These are phyloP conservation scores for Globisporangium barbulae DNA, from an alignment of 352 stramenopile species.

Conservation along the genomic window DNA sequence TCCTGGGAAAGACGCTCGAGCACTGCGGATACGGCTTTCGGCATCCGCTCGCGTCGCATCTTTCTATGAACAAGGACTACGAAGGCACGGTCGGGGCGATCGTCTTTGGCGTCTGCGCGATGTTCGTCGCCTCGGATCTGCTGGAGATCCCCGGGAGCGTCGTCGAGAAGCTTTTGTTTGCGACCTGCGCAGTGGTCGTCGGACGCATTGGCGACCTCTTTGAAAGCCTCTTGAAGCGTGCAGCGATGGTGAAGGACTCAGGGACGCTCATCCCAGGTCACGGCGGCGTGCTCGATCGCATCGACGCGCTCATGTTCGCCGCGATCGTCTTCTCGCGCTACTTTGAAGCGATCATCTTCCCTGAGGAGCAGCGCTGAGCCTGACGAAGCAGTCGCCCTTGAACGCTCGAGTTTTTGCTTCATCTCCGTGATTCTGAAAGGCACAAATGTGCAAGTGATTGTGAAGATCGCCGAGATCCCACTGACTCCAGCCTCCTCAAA, in stretches of 20 bases:
- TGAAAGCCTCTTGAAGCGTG: slow-evolving; percentile 94
- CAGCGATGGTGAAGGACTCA: slow-evolving; percentile 94
- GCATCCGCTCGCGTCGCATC: slow-evolving; percentile 82
- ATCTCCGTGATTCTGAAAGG: background rate
- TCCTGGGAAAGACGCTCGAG: slow-evolving; percentile 87
- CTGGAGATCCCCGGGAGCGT: slow-evolving; percentile 43
- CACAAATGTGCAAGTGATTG: slow-evolving; percentile 33
- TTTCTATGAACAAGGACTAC: slow-evolving; percentile 96
- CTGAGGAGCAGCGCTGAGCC: too few species aligned
- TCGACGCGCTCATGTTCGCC: slow-evolving; percentile 95
- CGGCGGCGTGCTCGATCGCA: slow-evolving; percentile 93
- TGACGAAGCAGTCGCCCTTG: too few species aligned
- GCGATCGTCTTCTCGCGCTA: slow-evolving; percentile 64
- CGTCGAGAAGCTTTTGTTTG: slow-evolving; percentile 71
- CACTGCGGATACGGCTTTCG: slow-evolving; percentile 82
- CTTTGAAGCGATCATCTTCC: slow-evolving; percentile 36
- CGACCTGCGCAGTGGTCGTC: slow-evolving; percentile 89
- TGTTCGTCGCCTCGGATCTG: slow-evolving; percentile 68
- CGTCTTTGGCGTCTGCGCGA: slow-evolving; percentile 78
- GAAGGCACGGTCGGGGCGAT: slow-evolving; percentile 92
- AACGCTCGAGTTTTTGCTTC: too few species aligned
- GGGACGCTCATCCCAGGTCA: slow-evolving; percentile 95
- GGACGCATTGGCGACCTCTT: slow-evolving; percentile 94
- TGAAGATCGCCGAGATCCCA: slow-evolving; percentile 48
- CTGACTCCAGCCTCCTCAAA: slow-evolving; percentile 33